Evolutionary conservation across 768 basidiomycete genomes (phyloP), one percentile per base, ranked within the genome.

Genomic region (Calocybe indica): DNA sequence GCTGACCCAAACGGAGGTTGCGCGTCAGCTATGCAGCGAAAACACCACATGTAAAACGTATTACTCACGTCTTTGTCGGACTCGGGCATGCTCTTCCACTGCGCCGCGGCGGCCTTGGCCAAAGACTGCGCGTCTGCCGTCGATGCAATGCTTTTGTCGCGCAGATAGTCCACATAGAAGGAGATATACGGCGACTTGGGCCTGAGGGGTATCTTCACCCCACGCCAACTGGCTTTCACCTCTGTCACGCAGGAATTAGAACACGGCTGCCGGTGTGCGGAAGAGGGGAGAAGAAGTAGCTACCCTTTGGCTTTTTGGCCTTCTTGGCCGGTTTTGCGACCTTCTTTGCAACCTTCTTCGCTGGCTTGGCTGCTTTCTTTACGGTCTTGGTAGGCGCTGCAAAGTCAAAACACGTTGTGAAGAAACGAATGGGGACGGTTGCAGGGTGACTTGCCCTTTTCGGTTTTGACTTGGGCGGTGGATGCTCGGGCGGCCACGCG

Each of bases 1-100:
- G 22, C 22, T 22, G 22, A 22, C 22, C 22, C 22, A 22, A 22
- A 22, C 22, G 22, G 22, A 22, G 22, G 22, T 22, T 22, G 4
- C 22, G 22, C 22, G 22, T 22, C 22, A 22, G 22, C 22, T 22
- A 22, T 22, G 22, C 22, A 1, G 22, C 22, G 22, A 22, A 22
- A 22, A 22, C 22, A 22, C 22, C 22, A 1, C 4, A 22, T 22
- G 22, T 22, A 22, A 22, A 22, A 22, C 4, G 42, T 9, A 8
- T 11, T n/a, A 47, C 55, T 34, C 15, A 67, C 69, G 6, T 55
- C 53, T 50, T 65, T 68, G 46, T 68, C 66, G n/a, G 55, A 57
- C 1, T 39, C 9, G 6, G 64, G 55, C 62, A 71, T 53, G 28
- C 54, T 52, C 11, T 49, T 56, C 69, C 69, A 71, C 10, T 53